phyloP scores from a whole-genome alignment of 495 filamentous ascomycete species.

The Trichoderma asperelloides region DNA sequence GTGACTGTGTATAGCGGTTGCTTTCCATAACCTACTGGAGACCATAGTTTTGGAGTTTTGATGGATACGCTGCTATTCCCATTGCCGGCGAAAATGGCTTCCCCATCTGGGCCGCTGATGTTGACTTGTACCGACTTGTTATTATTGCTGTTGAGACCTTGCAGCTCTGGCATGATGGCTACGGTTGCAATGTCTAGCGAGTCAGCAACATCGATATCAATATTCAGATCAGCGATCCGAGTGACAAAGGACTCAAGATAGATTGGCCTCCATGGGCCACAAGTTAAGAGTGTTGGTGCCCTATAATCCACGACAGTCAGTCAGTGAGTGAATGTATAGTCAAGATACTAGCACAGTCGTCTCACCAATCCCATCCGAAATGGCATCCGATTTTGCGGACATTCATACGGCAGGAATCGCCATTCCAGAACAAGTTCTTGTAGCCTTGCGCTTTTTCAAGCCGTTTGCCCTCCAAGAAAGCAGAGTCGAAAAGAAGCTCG shows the following conservation, averaged over 20 bases:
- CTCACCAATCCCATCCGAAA: slow-evolving; percentile 73
- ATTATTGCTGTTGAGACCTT: slow-evolving; percentile 36
- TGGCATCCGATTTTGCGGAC: slow-evolving; percentile 65
- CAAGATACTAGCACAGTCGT: too few species aligned
- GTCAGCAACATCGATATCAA: slow-evolving; percentile 43
- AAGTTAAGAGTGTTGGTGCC: slow-evolving; percentile 64
- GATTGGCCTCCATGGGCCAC: slow-evolving; percentile 63
- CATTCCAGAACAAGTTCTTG: slow-evolving; percentile 40
- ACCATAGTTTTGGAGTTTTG: slow-evolving; percentile 58
- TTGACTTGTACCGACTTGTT: slow-evolving; percentile 33
- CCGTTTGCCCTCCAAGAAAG: slow-evolving; percentile 24
- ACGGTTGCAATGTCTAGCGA: slow-evolving; percentile 29
- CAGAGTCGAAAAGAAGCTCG: slow-evolving; percentile 29
- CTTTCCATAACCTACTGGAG: slow-evolving; percentile 57
- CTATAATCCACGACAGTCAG: slow-evolving; percentile 53
- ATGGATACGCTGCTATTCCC: slow-evolving; percentile 32
- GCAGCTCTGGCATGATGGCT: slow-evolving; percentile 36
- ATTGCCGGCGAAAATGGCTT: slow-evolving; percentile 24
- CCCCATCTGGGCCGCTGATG: slow-evolving; percentile 34
- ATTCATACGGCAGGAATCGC: slow-evolving; percentile 48
- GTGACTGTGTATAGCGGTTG: slow-evolving; percentile 56
- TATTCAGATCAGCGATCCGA: slow-evolving; percentile 48
- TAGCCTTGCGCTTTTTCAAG: slow-evolving; percentile 27
- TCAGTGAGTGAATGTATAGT: neutral
- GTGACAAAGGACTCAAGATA: slow-evolving; percentile 47